Percentiles rank a stretch among this genome's conserved stretches.
phyloP scores from a whole-genome alignment of 345 rosid genomes.

The Orychophragmus violaceus region DNA sequence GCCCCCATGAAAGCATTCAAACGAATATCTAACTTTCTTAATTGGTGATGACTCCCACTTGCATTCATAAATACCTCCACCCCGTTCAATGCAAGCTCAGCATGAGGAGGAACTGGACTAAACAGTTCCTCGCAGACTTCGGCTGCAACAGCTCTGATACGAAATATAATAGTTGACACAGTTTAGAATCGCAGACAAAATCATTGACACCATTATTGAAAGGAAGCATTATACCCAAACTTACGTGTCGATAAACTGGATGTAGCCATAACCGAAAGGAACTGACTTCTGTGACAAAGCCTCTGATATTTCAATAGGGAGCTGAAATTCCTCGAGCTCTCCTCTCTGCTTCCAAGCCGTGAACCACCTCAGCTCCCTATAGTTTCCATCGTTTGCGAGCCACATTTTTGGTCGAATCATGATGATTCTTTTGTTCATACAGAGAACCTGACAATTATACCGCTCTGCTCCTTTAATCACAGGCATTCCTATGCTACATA shows the following conservation, averaged over 20 bases:
- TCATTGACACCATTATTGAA: not conserved
- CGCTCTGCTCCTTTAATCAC: constrained; percentile 80
- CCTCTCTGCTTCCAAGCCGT: constrained; percentile 77
- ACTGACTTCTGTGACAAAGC: constrained; percentile 68
- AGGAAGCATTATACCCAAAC: constrained; percentile 16
- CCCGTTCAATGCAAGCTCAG: constrained; percentile 94
- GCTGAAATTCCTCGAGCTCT: constrained; percentile 68
- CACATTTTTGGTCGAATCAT: constrained; percentile 94
- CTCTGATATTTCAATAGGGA: constrained; percentile 61
- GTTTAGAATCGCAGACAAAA: not conserved
- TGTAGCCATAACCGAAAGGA: constrained; percentile 85
- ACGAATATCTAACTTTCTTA: constrained; percentile 80
- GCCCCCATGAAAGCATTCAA: constrained; percentile 68
- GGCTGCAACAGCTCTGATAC: constrained; percentile 78
- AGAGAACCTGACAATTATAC: constrained; percentile 88
- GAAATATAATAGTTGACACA: not conserved
- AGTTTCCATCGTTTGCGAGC: constrained; percentile 91
- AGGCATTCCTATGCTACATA: constrained; percentile 97
- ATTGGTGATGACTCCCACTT: constrained; percentile 92
- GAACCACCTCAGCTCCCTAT: constrained; percentile 87
- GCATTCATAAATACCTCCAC: constrained; percentile 98
- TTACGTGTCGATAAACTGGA: constrained; percentile 88
- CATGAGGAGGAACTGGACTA: constrained; percentile 72
- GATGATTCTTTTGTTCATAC: constrained; percentile 69
- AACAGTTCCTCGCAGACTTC: constrained; percentile 96